Evolutionary conservation across 2,329 filamentous ascomycete genomes (phyloP), one percentile per base, ranked within the genome.

Genomic region (Neonectria ditissima): DNA sequence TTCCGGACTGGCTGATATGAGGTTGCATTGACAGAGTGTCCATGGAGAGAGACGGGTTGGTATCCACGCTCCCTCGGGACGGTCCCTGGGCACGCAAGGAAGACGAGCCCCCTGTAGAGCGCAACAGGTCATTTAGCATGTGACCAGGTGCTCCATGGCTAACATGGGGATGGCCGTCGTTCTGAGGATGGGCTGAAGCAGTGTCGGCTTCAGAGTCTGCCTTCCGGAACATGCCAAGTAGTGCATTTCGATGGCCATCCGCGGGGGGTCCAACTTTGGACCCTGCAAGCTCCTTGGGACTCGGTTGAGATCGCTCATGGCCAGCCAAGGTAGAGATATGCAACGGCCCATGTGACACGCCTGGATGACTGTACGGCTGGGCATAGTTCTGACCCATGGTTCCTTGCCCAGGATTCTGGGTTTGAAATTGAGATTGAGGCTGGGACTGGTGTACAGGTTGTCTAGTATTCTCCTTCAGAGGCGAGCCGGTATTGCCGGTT

Each of bases 171-270:
- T 59, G 34, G 32, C 43, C 62, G 14, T 28, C 10, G 28, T 57
- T 26, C 30, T 59, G 52, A 28, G 67, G 65, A 28, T 61, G 24
- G 18, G 45, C 44, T 14, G 68, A 65, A 5, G 45, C 44, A n/a
- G 54, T 52, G 30, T 55, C 65, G 5, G 54, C 57, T 22, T 66
- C 57, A 9, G 55, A 58, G n/a, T 68, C 65, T 37, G 59, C 67
- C 65, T 82, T 82, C 64, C 85, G 87, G 75, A 89, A 87, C 78
- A 88, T 86, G 22, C 80, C 82, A 14, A 88, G 76, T 20, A 88
- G 76, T 8, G 82, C 78, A 18, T 80, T 82, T 22, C 84, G 82
- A 65, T 87, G 85, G 48, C 75, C 68, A 28, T 74, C 72, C 6
- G 61, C 64, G 5, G 66, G 63, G 1, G 67, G 62, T 24, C 65